Percentiles rank a stretch among this genome's conserved stretches.
Evolutionary conservation across 2,329 filamentous ascomycete genomes (phyloP).

Genomic region (Xylariaceae sp.): DNA sequence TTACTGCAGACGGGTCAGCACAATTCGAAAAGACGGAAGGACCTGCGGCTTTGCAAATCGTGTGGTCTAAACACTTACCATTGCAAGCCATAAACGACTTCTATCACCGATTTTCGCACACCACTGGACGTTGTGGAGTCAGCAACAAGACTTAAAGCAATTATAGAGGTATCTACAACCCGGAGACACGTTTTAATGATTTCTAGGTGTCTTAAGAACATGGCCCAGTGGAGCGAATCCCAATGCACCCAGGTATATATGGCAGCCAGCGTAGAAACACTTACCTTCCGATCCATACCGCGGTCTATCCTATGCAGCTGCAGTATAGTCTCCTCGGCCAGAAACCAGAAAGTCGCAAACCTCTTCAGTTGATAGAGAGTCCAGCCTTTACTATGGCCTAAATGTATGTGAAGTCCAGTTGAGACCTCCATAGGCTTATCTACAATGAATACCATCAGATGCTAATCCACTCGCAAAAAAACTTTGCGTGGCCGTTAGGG

Average conservation of each 20-base stretch:
- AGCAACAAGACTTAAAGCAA: too few species aligned
- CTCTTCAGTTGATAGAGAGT: constrained; percentile 30
- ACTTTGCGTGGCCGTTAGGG: not conserved
- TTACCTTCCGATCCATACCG: constrained; percentile 6
- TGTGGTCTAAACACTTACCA: constrained; percentile 1
- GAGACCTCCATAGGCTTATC: constrained; percentile 33
- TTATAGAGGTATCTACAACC: too few species aligned
- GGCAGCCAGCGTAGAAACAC: too few species aligned
- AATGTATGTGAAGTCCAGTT: constrained; percentile 31
- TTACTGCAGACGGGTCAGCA: not conserved
- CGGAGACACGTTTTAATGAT: too few species aligned
- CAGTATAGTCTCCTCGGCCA: constrained; percentile 24
- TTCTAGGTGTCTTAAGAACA: not conserved
- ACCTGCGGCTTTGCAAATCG: not conserved
- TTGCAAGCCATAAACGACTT: constrained; percentile 12
- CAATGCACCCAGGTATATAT: too few species aligned
- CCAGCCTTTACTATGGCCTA: constrained; percentile 33
- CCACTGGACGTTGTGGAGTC: constrained; percentile 18
- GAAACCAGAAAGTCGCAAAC: constrained; percentile 29
- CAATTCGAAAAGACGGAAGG: too few species aligned
- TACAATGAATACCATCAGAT: not conserved
- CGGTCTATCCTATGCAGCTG: constrained; percentile 29
- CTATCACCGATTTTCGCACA: constrained; percentile 16
- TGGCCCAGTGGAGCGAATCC: not conserved
- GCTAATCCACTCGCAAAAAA: not conserved